These are phyloP conservation scores for Capsella rubella DNA, from an alignment of 441 rosid genomes.

Conservation along the genomic window DNA sequence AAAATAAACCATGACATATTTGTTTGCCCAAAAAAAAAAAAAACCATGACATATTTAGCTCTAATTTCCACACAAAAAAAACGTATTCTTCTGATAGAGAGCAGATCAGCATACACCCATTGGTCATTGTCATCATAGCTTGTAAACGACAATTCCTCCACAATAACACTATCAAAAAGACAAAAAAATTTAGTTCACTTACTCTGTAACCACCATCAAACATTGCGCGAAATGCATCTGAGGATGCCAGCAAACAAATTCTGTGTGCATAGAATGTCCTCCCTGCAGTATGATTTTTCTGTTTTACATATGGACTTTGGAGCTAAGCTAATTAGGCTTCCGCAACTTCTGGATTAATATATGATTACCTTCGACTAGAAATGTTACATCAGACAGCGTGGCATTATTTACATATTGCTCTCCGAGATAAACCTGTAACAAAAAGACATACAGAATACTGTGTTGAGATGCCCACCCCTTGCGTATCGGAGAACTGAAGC, in stretches of 20 bases:
- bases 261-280: constrained; percentile 94
- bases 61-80: constrained; percentile 13
- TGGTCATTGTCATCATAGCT: constrained; percentile 21
- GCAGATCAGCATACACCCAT: constrained; percentile 20
- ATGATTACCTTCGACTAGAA: constrained; percentile 93
- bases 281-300: constrained; percentile 58
- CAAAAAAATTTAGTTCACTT: constrained; percentile 44
- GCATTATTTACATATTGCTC: constrained; percentile 93
- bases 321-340: constrained; percentile 31
- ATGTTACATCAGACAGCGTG: constrained; percentile 93
- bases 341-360: constrained; percentile 22
- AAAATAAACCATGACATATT: constrained; percentile 30
- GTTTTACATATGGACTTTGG: constrained; percentile 23
- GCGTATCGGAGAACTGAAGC: constrained; percentile 13
- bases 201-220: constrained; percentile 99
- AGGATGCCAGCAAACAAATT: constrained; percentile 98
- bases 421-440: constrained; percentile 88
- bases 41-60: constrained; percentile 23
- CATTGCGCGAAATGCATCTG: constrained; percentile 99
- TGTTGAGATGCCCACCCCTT: constrained; percentile 22
- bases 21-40: background rate
- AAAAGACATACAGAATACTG: constrained; percentile 17
- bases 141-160: constrained; percentile 9
- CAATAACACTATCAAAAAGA: constrained; percentile 26
- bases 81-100: constrained; percentile 5